Base-by-base conservation (phyloP, 768 basidiomycete species). In the Leccinum sublutescens region DNA sequence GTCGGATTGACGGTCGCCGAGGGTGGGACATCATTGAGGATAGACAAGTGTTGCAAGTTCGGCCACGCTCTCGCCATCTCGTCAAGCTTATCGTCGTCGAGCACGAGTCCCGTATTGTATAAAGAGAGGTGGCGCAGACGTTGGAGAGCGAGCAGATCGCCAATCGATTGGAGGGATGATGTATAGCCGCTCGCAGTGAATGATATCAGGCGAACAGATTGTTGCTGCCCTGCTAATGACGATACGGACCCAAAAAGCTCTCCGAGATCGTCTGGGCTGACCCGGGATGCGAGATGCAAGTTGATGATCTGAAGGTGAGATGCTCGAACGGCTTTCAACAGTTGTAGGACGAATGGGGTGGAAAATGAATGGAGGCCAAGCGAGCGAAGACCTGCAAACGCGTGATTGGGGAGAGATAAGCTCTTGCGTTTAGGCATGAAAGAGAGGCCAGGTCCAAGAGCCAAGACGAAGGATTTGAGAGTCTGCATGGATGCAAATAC, bases 51-150 rank as follows among this genome's bases (percentile, higher is more conserved):
- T 34, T 68, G 67, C 38, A 68, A 25, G 36, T 34, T 55, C 6
- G 67, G 62, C 67, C 66, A 68, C 8, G 61, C 62, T 33, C 12
- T 64, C 3, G 58, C 57, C 62, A 67, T 68, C 12, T 62, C 60
- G 4, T 55, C 60, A 14, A 67, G 54, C 36, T 43, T 55, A 14
- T 14, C 12, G 31, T 68, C 66, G 19, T 60, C 54, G 36, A 66
- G 65, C 7, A 60, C 43, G 14, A 64, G 47, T 4, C 63, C 63
- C 17, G 40, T 50, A 6, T 63, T 66, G 5, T 31, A 53, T 5
- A 66, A 50, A 1, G 56, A 63, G 4, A 66, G 58, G 43, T 51
- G 56, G n/a, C 65, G 61, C 21, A 66, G 58, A 36, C 57, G 33
- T 17, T 21, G 62, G 19, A 66, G 34, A 19, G 19, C 1, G 0